These are phyloP conservation scores for Euphrasia confusa DNA, from an alignment of 257 asterid species.

Conservation along the genomic window DNA sequence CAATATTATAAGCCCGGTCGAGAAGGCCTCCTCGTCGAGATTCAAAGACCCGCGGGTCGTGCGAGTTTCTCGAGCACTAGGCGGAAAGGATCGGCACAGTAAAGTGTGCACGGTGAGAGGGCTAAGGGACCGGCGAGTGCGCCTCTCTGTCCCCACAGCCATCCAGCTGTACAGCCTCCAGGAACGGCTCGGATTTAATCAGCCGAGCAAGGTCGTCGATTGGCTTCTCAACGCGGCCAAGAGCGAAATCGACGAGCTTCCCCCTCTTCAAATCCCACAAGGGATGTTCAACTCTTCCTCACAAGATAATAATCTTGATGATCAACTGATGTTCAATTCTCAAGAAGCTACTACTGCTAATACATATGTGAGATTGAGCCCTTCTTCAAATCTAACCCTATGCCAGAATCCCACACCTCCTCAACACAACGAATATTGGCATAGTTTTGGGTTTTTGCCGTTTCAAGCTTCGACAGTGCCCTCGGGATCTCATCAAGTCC, in stretches of 20 bases:
- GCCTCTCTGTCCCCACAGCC: slow-evolving; percentile 83
- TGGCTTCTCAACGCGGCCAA: slow-evolving; percentile 78
- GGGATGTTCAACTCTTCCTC: slow-evolving; percentile 24
- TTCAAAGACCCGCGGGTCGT: slow-evolving; percentile 74
- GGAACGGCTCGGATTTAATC: slow-evolving; percentile 72
- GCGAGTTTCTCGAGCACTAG: slow-evolving; percentile 68
- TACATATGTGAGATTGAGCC: slow-evolving; percentile 58
- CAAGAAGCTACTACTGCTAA: slow-evolving; percentile 23
- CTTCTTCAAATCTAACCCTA: slow-evolving; percentile 55
- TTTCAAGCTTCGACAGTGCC: slow-evolving; percentile 18
- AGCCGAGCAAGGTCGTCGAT: slow-evolving; percentile 81
- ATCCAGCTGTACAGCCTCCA: slow-evolving; percentile 82
- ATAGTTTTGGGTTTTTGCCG: slow-evolving; percentile 22
- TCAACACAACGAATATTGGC: slow-evolving; percentile 37
- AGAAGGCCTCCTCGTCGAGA: slow-evolving; percentile 14
- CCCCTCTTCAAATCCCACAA: slow-evolving; percentile 65
- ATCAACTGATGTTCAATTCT: slow-evolving; percentile 28
- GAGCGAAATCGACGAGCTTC: slow-evolving; percentile 63
- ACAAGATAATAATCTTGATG: neutral
- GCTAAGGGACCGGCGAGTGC: slow-evolving; percentile 66
- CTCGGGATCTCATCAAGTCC: slow-evolving; percentile 33
- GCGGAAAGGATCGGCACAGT: slow-evolving; percentile 89
- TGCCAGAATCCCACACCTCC: slow-evolving; percentile 40
- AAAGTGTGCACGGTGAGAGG: slow-evolving; percentile 80
- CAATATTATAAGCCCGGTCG: neutral